These are phyloP conservation scores for Trichothecium sympodiale DNA, from an alignment of 2,329 filamentous ascomycete species.

Conservation along the genomic window DNA sequence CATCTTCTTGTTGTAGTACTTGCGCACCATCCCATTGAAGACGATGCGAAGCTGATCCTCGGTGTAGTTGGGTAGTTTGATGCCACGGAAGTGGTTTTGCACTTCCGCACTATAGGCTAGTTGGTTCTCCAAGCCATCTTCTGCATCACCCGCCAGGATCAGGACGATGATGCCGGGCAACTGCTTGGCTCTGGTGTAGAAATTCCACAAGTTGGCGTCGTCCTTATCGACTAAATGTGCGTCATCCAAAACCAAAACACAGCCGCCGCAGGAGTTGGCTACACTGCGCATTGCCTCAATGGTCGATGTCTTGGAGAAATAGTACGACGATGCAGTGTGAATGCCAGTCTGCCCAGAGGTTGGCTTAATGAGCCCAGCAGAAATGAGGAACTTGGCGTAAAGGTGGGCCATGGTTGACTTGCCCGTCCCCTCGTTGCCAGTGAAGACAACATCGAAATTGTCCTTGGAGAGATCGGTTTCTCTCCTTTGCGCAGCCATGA, in stretches of 20 bases:
- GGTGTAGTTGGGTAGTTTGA: slow-evolving; percentile 5
- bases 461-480: slow-evolving; percentile 36
- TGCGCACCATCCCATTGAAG: slow-evolving; percentile 4
- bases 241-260: slow-evolving; percentile 28
- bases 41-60: slow-evolving; percentile 4
- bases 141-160: slow-evolving; percentile 16
- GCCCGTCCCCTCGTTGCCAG: slow-evolving; percentile 23
- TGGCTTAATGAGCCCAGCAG: slow-evolving; percentile 6
- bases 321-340: slow-evolving; percentile 15
- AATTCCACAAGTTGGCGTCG: slow-evolving; percentile 16
- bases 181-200: slow-evolving; percentile 14
- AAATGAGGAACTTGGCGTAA: slow-evolving; percentile 40
- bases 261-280: slow-evolving; percentile 38
- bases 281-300: slow-evolving; percentile 29
- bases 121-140: slow-evolving; percentile 8
- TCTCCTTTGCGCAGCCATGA: slow-evolving; percentile 39
- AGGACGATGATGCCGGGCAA: slow-evolving; percentile 16
- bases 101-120: slow-evolving; percentile 7
- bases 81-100: slow-evolving; percentile 13
- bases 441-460: slow-evolving; percentile 18
- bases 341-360: slow-evolving; percentile 33
- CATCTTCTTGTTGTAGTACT: slow-evolving; percentile 5
- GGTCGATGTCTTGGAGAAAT: slow-evolving; percentile 20
- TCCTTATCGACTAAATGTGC: slow-evolving; percentile 16
- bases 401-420: slow-evolving; percentile 50